Conservation (phyloP, 176 grass and related monocot species). For the Chrysopogon serrulatus region DNA sequence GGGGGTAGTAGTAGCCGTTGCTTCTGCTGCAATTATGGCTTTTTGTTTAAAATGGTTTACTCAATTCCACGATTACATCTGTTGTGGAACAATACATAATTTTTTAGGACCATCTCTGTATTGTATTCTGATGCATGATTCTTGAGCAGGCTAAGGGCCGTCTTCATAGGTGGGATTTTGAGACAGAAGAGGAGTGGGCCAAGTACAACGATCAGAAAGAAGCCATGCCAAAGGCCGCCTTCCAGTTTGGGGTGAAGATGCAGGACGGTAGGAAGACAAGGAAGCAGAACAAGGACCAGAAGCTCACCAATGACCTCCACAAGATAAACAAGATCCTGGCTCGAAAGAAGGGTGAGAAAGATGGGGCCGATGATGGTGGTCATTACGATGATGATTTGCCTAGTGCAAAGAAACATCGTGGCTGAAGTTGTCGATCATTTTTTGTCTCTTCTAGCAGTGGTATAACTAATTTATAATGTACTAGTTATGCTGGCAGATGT, state of each 20-base stretch:
- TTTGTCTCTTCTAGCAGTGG: background rate
- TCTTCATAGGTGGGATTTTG: conserved; percentile 97
- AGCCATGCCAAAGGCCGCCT: conserved; percentile 96
- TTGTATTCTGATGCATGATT: conserved; percentile 3
- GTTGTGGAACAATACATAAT: background rate
- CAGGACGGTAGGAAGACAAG: conserved; percentile 92
- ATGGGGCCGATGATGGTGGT: conserved; percentile 36
- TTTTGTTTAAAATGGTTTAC: background rate
- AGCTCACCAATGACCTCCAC: conserved; percentile 88
- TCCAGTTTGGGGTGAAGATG: conserved; percentile 99
- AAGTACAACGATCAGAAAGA: conserved; percentile 94
- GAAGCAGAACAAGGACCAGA: conserved; percentile 99
- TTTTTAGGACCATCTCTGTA: background rate
- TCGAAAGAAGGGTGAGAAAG: conserved; percentile 78
- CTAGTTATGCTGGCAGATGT: background rate
- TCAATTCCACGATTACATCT: background rate
- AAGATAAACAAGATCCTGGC: conserved; percentile 97
- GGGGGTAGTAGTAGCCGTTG: background rate
- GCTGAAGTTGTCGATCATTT: conserved; percentile 19
- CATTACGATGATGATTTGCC: conserved; percentile 65
- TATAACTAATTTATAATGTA: background rate
- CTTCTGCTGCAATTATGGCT: background rate
- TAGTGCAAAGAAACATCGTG: conserved; percentile 70
- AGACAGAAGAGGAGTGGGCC: conserved; percentile 98
- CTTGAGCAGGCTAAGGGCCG: conserved; percentile 85